phyloP scores from a whole-genome alignment of 169 alveolate species.

The Fabrea salina region DNA sequence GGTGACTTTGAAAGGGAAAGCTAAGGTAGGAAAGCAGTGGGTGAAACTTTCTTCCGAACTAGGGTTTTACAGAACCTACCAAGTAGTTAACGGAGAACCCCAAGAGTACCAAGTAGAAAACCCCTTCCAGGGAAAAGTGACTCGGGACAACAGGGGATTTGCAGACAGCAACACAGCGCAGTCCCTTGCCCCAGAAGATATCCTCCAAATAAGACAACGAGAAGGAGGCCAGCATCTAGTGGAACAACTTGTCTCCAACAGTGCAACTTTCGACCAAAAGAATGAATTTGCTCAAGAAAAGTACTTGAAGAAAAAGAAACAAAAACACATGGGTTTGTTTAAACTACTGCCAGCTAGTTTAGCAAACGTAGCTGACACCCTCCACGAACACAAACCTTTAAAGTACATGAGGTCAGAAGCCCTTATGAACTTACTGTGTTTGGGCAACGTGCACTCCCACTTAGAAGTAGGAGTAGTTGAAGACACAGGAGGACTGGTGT shows the following conservation, averaged over 20 bases:
- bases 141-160: conserved; percentile 47
- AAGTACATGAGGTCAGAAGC: conserved; percentile 60
- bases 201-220: conserved; percentile 44
- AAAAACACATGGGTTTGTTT: conserved; percentile 55
- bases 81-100: not conserved
- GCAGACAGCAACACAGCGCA: conserved; percentile 55
- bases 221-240: conserved; percentile 61
- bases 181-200: conserved; percentile 55
- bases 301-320: conserved; percentile 57
- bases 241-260: conserved; percentile 53
- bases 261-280: conserved; percentile 60
- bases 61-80: not conserved
- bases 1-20: conserved; percentile 8
- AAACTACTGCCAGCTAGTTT: conserved; percentile 54
- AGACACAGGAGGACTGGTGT: conserved; percentile 52
- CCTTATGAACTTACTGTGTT: conserved; percentile 49
- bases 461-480: conserved; percentile 57
- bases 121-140: not conserved
- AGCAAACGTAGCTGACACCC: conserved; percentile 55
- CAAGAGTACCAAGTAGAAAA: not conserved
- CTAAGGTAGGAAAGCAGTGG: conserved; percentile 7
- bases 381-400: conserved; percentile 34
- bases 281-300: conserved; percentile 70
- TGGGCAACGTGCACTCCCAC: conserved; percentile 50
- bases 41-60: not conserved